phyloP scores from a whole-genome alignment of 805 yeast species.

The Cyberlindnera lachancei region DNA sequence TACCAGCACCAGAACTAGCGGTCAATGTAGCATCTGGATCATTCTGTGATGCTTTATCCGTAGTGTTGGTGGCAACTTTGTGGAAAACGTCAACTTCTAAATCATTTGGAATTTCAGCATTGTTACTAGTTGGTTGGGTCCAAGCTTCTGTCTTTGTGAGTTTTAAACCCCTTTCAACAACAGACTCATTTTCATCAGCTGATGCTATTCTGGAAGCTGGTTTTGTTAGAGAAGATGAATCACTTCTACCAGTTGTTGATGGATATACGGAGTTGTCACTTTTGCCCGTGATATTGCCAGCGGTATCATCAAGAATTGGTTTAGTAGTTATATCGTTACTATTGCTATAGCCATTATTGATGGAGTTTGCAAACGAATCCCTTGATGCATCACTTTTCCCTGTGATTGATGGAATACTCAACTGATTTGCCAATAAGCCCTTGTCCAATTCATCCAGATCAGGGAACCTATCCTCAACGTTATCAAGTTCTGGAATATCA shows the following conservation, averaged over 20 bases:
- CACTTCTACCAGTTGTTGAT: neutral
- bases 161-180: slow-evolving; percentile 9
- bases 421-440: too few species aligned
- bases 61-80: neutral
- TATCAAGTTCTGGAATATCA: slow-evolving; percentile 30
- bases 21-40: neutral
- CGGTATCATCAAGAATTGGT: neutral
- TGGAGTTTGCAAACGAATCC: too few species aligned
- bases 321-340: too few species aligned
- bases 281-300: slow-evolving; percentile 2
- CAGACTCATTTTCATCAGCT: neutral
- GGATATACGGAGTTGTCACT: slow-evolving; percentile 2
- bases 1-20: neutral
- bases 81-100: slow-evolving; percentile 20
- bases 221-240: slow-evolving; percentile 1
- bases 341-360: too few species aligned
- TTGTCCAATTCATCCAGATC: slow-evolving; percentile 31
- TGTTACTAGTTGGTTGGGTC: too few species aligned
- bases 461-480: slow-evolving; percentile 47
- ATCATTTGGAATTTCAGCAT: slow-evolving; percentile 1
- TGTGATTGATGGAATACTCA: too few species aligned
- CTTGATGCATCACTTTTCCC: too few species aligned
- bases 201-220: neutral
- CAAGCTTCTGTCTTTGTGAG: slow-evolving; percentile 19
- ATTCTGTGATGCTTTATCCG: too few species aligned